Base-by-base conservation (phyloP, 164 flowering plant species). In the Litsea cubeba region DNA sequence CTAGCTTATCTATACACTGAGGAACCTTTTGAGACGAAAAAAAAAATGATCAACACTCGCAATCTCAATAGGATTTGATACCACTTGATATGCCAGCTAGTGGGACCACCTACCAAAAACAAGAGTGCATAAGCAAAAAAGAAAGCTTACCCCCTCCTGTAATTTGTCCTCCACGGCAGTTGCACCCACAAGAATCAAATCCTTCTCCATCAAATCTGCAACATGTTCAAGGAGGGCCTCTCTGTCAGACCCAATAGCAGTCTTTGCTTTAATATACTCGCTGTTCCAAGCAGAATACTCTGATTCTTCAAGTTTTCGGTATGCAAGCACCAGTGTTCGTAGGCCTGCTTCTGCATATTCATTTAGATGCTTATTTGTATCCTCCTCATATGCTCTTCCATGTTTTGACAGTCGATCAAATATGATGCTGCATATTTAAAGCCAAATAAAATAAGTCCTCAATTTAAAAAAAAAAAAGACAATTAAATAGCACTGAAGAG, bases 91-190 rank as follows among this genome's bases (percentile, higher is more conserved):
- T 40, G 46, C 46, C 46, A 40, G 46, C 46, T 40, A 40, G 46
- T 40, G 10, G 46, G 46, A 40, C 46, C 46, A 40, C 46, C 66
- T 49, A 67, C 60, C 60, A 12, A 54, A 54, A 54, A n/a, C 17
- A 23, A 8, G 62, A 3, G 11, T 40, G 10, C 8, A 65, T 54
- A 14, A 8, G 51, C 46, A 73, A 24, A 20, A 24, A 20, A 69
- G 24, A 28, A 71, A 49, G 12, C 79, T 22, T 88, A 96, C 99
- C 87, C 99, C 99, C 76, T 86, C 87, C 75, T 95, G 99, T 83
- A 95, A 76, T 85, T 95, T 95, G 87, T 95, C 99, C 80, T 95
- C 99, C 74, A 95, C 97, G 67, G 99, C 99, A 73, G 98, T 94
- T 65, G 98, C 97, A 79, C 99, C 99, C 62, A 95, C 89, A 78